A percentile compares a stretch with the other conserved stretches of the same genome.
phyloP scores from a whole-genome alignment of 352 stramenopile species.

The Phytophthora macrochlamydospora region DNA sequence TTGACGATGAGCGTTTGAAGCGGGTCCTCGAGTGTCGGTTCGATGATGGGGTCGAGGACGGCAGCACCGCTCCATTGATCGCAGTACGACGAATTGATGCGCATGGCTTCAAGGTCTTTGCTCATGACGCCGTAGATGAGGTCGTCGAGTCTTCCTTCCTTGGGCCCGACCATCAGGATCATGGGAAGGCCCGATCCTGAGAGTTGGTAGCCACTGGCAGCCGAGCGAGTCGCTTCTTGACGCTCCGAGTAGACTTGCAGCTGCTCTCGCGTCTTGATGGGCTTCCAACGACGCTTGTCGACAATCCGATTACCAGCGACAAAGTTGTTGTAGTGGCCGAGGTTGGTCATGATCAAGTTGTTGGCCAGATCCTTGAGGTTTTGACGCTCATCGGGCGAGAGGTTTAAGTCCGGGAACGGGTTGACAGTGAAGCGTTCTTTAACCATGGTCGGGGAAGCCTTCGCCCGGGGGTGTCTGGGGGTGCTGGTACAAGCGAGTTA shows the following conservation, averaged over 20 bases:
- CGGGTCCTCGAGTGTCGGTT: slow-evolving; percentile 18
- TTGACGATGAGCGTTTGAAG: slow-evolving; percentile 19
- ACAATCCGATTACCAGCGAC: slow-evolving; percentile 27
- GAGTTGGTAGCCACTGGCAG: neutral
- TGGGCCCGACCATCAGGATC: neutral
- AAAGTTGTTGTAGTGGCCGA: slow-evolving; percentile 22
- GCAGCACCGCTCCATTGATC: slow-evolving; percentile 2
- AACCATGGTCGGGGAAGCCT: slow-evolving; percentile 1
- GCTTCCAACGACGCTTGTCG: slow-evolving; percentile 21
- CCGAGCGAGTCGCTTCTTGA: neutral
- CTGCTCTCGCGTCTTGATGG: slow-evolving; percentile 22
- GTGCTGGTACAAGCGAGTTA: neutral
- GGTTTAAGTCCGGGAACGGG: slow-evolving; percentile 23
- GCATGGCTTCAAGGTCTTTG: slow-evolving; percentile 6
- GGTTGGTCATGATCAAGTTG: slow-evolving; percentile 16
- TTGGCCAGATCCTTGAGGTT: slow-evolving; percentile 21
- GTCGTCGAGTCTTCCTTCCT: neutral
- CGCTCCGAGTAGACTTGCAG: slow-evolving; percentile 22
- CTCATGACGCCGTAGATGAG: slow-evolving; percentile 7
- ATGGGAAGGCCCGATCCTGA: neutral
- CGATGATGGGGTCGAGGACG: slow-evolving; percentile 4
- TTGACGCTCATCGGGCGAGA: slow-evolving; percentile 12
- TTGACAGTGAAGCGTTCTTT: slow-evolving; percentile 29
- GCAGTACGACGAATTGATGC: slow-evolving; percentile 2
- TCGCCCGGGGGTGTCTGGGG: neutral